phyloP scores from a whole-genome alignment of 2,329 filamentous ascomycete genomes.

The Trichoderma sp. region DNA sequence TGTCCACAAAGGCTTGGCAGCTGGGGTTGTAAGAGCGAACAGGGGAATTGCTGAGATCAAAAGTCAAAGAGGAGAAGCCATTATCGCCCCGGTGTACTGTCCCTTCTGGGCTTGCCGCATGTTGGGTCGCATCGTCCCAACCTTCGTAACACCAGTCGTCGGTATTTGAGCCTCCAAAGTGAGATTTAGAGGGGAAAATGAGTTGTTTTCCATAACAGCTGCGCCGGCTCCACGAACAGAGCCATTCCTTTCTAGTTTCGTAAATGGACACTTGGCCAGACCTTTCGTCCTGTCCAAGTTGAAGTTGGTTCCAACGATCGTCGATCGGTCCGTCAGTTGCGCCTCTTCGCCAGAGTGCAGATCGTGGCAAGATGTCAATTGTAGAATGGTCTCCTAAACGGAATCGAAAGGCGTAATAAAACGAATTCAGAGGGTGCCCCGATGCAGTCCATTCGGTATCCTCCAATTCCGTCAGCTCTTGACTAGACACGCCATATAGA shows the following conservation, averaged over 20 bases:
- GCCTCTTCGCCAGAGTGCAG: constrained; percentile 60
- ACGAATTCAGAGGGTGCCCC: constrained; percentile 57
- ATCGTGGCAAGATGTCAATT: constrained; percentile 45
- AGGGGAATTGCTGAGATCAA: constrained; percentile 56
- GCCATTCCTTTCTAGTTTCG: constrained; percentile 71
- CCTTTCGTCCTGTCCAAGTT: constrained; percentile 60
- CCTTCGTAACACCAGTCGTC: not conserved
- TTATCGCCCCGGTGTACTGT: constrained; percentile 52
- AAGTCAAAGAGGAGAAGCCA: constrained; percentile 43
- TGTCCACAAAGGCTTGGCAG: constrained; percentile 59
- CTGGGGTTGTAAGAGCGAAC: constrained; percentile 57
- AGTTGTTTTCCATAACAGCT: constrained; percentile 66
- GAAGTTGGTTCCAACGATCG: constrained; percentile 70
- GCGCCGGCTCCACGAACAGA: constrained; percentile 57
- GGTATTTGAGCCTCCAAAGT: not conserved
- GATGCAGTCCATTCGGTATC: constrained; percentile 56
- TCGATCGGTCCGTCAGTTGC: constrained; percentile 72
- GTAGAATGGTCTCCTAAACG: constrained; percentile 51
- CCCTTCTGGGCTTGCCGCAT: constrained; percentile 26
- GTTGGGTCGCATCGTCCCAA: constrained; percentile 39
- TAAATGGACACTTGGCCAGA: constrained; percentile 62
- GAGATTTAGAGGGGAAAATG: constrained; percentile 39
- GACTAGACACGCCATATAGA: constrained; percentile 71
- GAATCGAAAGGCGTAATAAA: constrained; percentile 68
- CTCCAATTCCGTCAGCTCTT: constrained; percentile 61